Base-by-base conservation (phyloP, 2,329 filamentous ascomycete genomes). In the Ilyonectria robusta region DNA sequence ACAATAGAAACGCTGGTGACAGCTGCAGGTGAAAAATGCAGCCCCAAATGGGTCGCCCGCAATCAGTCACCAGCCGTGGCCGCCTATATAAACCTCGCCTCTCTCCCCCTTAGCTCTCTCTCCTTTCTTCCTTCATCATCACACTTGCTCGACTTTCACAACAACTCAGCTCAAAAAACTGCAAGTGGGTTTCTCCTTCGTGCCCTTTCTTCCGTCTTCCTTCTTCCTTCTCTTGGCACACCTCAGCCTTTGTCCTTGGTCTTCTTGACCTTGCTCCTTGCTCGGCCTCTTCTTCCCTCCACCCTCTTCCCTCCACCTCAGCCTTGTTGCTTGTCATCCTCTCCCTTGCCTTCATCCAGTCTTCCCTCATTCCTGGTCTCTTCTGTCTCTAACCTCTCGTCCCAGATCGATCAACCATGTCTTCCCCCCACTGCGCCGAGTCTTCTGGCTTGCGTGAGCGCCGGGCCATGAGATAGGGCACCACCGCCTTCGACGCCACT, bases 51-150 rank as follows among this genome's bases (percentile, higher is more conserved):
- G 26, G 29, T 33, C 35, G 33, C 2, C 31, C n/a, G 33, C 19
- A 33, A 50, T 29, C 67, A 53, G 13, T 10, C 47, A 50, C 29
- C 19, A 17, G 10, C 10, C 40, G n/a, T 4, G 42, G 23, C 56
- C 5, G 62, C 68, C 59, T 64, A 69, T 70, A 69, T 66, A 63
- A 42, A 44, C 29, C 50, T 15, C 66, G 47, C 40, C 15, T 40
- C 48, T 6, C 46, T 31, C 37, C 23, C 15, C 6, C 53, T 11
- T 21, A 1, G 10, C 4, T 19, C 8, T 21, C 46, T 44, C 55
- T 51, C 57, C 35, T 31, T 51, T 65, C 56, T 60, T 65, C 23
- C 31, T 54, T 64, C 31, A 60, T 62, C 51, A 42, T n/a, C 55
- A 46, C 29, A 51, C 29, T 40, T 17, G 37, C 37, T 40, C 11